Evolutionary conservation across 352 stramenopile species (phyloP), one percentile per base, ranked within the genome.

Genomic region (Elongisporangium anandrum): DNA sequence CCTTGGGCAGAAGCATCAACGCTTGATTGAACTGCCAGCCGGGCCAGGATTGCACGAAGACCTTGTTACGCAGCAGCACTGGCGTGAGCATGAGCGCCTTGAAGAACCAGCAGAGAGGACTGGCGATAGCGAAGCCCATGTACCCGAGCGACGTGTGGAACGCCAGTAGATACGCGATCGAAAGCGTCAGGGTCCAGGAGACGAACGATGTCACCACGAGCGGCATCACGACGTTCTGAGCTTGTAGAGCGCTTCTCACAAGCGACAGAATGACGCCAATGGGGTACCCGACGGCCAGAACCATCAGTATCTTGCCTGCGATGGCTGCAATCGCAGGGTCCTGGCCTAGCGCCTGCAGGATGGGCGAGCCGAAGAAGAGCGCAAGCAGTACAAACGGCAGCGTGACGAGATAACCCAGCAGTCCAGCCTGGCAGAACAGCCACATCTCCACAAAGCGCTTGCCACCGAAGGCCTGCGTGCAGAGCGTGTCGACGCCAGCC

Each of bases 401-500:
- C 17, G 26, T 58, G 39, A 65, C 58, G 17, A 52, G 34, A 29
- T 60, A 65, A 3, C 6, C 67, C 39, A 12, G 38, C 52, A 49
- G 45, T 60, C 71, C 77, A 5, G 79, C 79, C 60, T 91, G 79
- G 9, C 65, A 77, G 52, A 85, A 82, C 52, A 85, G 65, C 70
- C 81, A 88, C 55, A 91, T 66, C 54, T 88, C 77, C 19, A 64
- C 57, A 56, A 79, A 65, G 23, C 69, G 68, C 52, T 77, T 82
- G 56, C 65, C 81, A 19, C 81, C 81, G 53, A 81, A 88, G 2
- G 78, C 76, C 63, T 90, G 77, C 23, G 76, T 81, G 50, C 73
- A 85, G 63, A 88, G 69, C 15, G 77, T 90, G 66, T 88, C 75
- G 47, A 87, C 75, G 21, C 76, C 80, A 8, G 74, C 83, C 12